Evolutionary conservation across 306 rosid genomes (phyloP).

Genomic region (Pterocarpus macrocarpus): DNA sequence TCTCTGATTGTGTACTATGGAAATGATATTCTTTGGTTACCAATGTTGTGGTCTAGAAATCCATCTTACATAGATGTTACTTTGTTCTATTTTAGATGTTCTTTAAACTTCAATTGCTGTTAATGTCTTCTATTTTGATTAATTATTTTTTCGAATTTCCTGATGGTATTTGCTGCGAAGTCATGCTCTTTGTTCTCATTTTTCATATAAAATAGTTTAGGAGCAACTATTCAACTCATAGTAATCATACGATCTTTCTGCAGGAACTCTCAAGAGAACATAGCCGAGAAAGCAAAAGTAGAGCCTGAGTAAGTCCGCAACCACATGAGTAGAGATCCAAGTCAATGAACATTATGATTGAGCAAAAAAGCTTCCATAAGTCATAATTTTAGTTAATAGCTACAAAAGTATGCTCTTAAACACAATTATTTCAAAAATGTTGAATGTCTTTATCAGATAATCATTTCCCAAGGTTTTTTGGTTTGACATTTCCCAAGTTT

Average conservation of each 20-base stretch:
- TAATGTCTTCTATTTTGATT: constrained; percentile 6
- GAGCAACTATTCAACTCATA: constrained; percentile 6
- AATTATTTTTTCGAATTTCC: constrained; percentile 19
- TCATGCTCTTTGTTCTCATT: not conserved
- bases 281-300: constrained; percentile 51
- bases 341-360: not conserved
- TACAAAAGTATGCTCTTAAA: constrained; percentile 4
- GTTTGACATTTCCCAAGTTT: constrained; percentile 27
- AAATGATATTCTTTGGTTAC: constrained; percentile 27
- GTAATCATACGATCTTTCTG: constrained; percentile 43
- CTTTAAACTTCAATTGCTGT: constrained; percentile 19
- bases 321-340: constrained; percentile 12
- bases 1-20: not conserved
- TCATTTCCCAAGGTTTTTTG: constrained; percentile 19
- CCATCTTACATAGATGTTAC: not conserved
- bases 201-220: constrained; percentile 30
- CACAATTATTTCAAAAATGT: not conserved
- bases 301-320: constrained; percentile 60
- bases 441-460: not conserved
- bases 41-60: not conserved
- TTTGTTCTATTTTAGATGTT: not conserved
- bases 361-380: constrained; percentile 20
- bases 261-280: constrained; percentile 61
- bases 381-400: constrained; percentile 2
- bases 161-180: not conserved